A percentile compares a stretch with the other conserved stretches of the same genome.
Evolutionary conservation across 2,329 filamentous ascomycete genomes (phyloP).

Genomic region (Fusarium subglutinans): DNA sequence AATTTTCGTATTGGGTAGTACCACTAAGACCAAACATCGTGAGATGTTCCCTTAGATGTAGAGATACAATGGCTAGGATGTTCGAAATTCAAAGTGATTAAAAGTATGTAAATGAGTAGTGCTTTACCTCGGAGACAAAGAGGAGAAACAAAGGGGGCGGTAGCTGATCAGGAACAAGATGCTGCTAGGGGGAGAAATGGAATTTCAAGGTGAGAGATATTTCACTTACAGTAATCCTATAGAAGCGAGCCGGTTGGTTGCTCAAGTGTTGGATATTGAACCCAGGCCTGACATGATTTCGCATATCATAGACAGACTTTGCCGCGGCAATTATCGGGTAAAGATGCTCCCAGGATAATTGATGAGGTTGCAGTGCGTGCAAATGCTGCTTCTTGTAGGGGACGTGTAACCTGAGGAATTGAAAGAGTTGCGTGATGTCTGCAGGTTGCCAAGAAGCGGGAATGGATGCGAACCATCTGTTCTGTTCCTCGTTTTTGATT

Average conservation of each 20-base stretch:
- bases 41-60: not conserved
- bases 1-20: not conserved
- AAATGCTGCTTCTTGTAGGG: not conserved
- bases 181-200: not conserved
- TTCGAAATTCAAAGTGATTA: not conserved
- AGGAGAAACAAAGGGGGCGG: not conserved
- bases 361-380: not conserved
- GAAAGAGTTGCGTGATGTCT: not conserved
- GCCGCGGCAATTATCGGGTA: not conserved
- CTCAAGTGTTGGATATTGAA: not conserved
- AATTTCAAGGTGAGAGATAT: accelerated
- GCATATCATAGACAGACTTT: too few relatives aligned
- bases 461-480: not conserved
- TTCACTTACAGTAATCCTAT: too few relatives aligned
- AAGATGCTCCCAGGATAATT: not conserved
- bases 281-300: not conserved
- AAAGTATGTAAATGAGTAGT: too few relatives aligned
- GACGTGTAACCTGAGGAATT: not conserved
- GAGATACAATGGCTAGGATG: not conserved
- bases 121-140: not conserved
- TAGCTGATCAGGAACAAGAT: not conserved
- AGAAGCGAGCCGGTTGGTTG: not conserved
- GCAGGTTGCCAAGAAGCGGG: not conserved
- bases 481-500: not conserved
- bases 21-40: too few relatives aligned